Conservation (phyloP, 1,139 yeast species). For the Saccharomyces hybrid region DNA sequence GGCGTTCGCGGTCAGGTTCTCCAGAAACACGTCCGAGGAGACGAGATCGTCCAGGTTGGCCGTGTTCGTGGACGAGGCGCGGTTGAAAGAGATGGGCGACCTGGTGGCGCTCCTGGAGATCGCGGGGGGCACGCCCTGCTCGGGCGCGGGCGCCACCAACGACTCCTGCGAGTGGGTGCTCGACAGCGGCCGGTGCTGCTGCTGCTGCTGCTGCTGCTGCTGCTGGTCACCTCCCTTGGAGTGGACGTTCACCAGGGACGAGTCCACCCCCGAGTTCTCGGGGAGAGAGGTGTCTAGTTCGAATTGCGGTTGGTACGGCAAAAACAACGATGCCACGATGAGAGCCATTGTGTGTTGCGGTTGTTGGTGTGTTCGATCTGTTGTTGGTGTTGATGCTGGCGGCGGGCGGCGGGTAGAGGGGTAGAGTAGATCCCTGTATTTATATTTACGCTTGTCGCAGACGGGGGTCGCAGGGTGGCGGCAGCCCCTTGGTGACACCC, state of each 20-base stretch:
- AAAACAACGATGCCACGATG: slow-evolving; percentile 30
- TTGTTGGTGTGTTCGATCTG: neutral
- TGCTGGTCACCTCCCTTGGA: slow-evolving; percentile 7
- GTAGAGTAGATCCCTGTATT: neutral
- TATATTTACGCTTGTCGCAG: neutral
- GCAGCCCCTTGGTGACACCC: neutral
- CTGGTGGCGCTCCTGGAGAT: slow-evolving; percentile 5
- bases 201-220: neutral
- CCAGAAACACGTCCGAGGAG: slow-evolving; percentile 28
- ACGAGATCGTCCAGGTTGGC: slow-evolving; percentile 12
- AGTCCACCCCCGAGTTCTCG: slow-evolving; percentile 22
- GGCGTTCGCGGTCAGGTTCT: slow-evolving; percentile 28
- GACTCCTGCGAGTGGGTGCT: slow-evolving; percentile 9
- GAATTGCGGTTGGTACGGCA: slow-evolving; percentile 31
- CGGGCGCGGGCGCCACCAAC: slow-evolving; percentile 8
- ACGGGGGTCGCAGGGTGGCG: neutral
- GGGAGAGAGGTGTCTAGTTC: slow-evolving; percentile 22
- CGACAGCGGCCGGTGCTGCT: slow-evolving; percentile 9
- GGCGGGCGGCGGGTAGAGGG: neutral
- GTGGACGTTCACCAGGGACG: slow-evolving; percentile 18
- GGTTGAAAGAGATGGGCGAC: slow-evolving; percentile 3
- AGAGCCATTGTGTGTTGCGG: slow-evolving; percentile 21
- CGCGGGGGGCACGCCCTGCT: slow-evolving; percentile 1
- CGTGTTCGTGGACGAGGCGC: slow-evolving; percentile 6
- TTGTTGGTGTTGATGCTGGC: neutral